Evolutionary conservation across 805 yeast genomes (phyloP).

Genomic region (Candida takata): DNA sequence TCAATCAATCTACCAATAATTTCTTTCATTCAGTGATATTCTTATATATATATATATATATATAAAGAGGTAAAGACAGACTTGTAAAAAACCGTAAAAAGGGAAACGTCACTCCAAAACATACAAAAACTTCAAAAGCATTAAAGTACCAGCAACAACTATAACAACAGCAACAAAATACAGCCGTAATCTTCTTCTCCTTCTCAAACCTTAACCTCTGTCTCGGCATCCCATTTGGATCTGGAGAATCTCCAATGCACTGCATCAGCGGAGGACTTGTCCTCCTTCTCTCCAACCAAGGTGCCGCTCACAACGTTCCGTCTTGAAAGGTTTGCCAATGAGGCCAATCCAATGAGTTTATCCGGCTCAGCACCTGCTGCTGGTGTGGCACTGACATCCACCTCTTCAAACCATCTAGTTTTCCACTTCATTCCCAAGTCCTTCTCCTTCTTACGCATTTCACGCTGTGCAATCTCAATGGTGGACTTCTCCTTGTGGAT

Average conservation of each 20-base stretch:
- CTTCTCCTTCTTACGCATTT: constrained; percentile 63
- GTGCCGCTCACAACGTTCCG: constrained; percentile 67
- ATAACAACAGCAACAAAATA: no score
- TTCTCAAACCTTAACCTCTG: constrained; percentile 38
- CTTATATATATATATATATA: no score
- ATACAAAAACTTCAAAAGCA: no score
- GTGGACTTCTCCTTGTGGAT: constrained; percentile 69
- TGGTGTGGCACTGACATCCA: constrained; percentile 30
- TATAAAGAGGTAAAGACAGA: no score
- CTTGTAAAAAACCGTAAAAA: no score
- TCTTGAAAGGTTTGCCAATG: constrained; percentile 48
- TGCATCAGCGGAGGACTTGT: constrained; percentile 35
- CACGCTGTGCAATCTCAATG: constrained; percentile 84
- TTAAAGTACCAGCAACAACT: no score
- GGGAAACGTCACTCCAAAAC: no score
- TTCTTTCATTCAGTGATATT: no score
- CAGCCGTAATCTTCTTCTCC: no score
- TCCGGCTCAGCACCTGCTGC: constrained; percentile 27
- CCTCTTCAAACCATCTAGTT: constrained; percentile 70
- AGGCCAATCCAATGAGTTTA: constrained; percentile 34
- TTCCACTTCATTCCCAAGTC: constrained; percentile 64
- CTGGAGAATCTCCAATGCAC: constrained; percentile 67
- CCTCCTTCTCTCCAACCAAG: constrained; percentile 46
- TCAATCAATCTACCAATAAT: no score
- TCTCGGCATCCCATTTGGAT: constrained; percentile 49